Percentiles rank a stretch among this genome's conserved stretches.
Conservation (phyloP, 345 rosid genomes). For the Gossypium rotundifolium region DNA sequence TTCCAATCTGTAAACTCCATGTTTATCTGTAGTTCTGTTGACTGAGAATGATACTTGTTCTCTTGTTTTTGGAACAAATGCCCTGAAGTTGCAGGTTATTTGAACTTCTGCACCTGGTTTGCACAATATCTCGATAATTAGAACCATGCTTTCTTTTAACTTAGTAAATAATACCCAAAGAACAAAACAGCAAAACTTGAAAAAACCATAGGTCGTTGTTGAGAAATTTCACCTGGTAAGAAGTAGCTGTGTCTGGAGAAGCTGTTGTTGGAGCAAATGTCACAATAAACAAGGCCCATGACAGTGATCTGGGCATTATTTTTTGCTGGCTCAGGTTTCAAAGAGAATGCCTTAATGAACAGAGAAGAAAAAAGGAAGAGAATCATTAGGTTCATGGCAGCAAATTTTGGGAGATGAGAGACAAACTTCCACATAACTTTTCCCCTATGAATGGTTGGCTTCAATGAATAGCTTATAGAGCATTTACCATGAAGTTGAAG, state of each 20-base stretch:
- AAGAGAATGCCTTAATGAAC: constrained; percentile 30
- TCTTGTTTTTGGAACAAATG: constrained; percentile 45
- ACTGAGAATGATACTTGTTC: constrained; percentile 67
- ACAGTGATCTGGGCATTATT: constrained; percentile 51
- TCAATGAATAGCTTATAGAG: constrained; percentile 12
- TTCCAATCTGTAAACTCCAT: constrained; percentile 69
- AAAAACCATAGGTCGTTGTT: not conserved
- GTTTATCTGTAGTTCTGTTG: constrained; percentile 77
- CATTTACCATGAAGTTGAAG: constrained; percentile 19
- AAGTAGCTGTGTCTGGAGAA: constrained; percentile 96
- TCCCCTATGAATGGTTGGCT: constrained; percentile 17
- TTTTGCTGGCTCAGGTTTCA: constrained; percentile 25
- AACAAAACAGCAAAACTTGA: not conserved
- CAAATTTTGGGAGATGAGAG: constrained; percentile 13
- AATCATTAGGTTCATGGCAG: constrained; percentile 38
- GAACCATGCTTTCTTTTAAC: not conserved
- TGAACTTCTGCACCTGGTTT: constrained; percentile 76
- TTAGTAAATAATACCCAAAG: not conserved
- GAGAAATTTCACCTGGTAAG: constrained; percentile 56
- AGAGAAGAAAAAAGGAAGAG: constrained; percentile 35
- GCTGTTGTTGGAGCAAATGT: constrained; percentile 92
- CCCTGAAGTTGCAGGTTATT: constrained; percentile 72
- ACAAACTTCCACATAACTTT: constrained; percentile 12
- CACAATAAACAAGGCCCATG: constrained; percentile 93
- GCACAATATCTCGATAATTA: not conserved